Percentiles rank a stretch among this genome's conserved stretches.
These are phyloP conservation scores for Didymella lethalis DNA, from an alignment of 2,329 filamentous ascomycete genomes.

Conservation along the genomic window DNA sequence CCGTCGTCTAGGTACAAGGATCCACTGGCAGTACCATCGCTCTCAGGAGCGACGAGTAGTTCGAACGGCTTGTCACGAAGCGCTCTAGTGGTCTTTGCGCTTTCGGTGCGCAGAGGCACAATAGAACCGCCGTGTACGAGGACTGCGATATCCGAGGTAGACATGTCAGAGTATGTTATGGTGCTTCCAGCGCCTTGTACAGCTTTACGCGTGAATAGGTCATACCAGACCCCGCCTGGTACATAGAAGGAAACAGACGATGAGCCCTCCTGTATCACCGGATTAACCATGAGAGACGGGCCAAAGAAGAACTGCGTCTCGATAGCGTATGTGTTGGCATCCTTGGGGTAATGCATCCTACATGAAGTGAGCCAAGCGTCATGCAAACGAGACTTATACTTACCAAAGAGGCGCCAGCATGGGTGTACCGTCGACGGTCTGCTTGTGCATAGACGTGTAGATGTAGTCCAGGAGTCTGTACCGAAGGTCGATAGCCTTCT, in stretches of 20 bases:
- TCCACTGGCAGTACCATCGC: constrained; percentile 69
- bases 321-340: constrained; percentile 59
- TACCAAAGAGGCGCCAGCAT: constrained; percentile 73
- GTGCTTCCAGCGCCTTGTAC: constrained; percentile 50
- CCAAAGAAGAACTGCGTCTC: constrained; percentile 67
- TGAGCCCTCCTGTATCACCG: constrained; percentile 60
- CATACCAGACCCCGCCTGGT: constrained; percentile 63
- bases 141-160: constrained; percentile 65
- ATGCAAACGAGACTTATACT: constrained; percentile 52
- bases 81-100: constrained; percentile 68
- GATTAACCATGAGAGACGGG: constrained; percentile 63
- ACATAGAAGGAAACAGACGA: constrained; percentile 64
- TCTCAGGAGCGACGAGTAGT: constrained; percentile 71
- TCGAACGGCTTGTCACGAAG: constrained; percentile 73
- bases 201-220: constrained; percentile 44
- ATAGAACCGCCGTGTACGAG: constrained; percentile 71
- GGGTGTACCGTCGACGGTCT: constrained; percentile 69
- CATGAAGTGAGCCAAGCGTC: not conserved
- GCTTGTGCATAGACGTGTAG: constrained; percentile 72
- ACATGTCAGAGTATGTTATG: constrained; percentile 57
- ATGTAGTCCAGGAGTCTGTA: constrained; percentile 83
- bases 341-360: constrained; percentile 69
- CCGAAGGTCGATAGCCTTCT: constrained; percentile 72
- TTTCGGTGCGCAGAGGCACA: constrained; percentile 64
- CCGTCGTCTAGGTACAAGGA: constrained; percentile 81